Evolutionary conservation across 2,329 filamentous ascomycete species (phyloP).

Genomic region (Hypoxylon sp.): DNA sequence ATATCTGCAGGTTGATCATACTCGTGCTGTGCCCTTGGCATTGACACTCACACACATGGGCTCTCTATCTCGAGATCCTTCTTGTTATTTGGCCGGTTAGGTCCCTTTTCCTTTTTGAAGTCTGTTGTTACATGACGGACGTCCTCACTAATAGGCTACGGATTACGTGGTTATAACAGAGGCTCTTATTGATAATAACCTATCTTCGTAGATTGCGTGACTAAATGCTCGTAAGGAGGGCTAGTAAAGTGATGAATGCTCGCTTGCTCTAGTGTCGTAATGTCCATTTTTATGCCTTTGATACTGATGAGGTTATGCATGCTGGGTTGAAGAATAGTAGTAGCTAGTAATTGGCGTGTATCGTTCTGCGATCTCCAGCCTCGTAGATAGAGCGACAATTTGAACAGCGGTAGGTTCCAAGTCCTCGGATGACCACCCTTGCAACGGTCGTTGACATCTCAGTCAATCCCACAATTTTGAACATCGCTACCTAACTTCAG

Average conservation of each 20-base stretch:
- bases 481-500: slow-evolving; percentile 1
- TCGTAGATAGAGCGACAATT: background rate
- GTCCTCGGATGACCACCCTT: background rate
- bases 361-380: background rate
- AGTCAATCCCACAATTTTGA: background rate
- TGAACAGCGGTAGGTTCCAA: background rate
- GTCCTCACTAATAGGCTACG: background rate
- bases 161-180: background rate
- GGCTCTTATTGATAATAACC: background rate
- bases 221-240: background rate
- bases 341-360: background rate
- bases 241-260: background rate
- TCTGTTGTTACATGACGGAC: background rate
- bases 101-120: background rate
- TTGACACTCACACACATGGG: background rate
- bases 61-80: too few relatives aligned
- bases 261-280: background rate
- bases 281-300: background rate
- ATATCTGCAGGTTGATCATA: background rate
- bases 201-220: background rate
- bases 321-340: background rate
- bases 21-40: background rate
- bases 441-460: background rate
- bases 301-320: background rate
- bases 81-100: too few relatives aligned